Evolutionary conservation across 495 filamentous ascomycete species (phyloP), one percentile per base, ranked within the genome.

Genomic region (Tuber aestivum): DNA sequence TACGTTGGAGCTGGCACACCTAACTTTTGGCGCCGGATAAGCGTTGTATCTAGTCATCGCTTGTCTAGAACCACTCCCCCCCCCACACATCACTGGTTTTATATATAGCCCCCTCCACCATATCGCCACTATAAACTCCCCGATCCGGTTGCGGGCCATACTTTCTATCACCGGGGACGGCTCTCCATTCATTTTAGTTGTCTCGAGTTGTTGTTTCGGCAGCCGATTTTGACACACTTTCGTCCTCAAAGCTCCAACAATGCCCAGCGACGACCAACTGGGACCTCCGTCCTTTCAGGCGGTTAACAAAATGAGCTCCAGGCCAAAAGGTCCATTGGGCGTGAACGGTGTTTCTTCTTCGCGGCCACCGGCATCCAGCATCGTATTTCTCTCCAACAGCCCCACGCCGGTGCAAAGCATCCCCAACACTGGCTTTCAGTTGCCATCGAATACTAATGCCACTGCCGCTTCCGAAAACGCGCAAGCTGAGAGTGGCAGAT

Each of bases 281-380:
- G 72, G 75, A 75, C 78, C 78, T 41, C 73, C 78, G 69, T 79
- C 76, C 56, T 78, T 79, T 56, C 78, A 79, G 77, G 78, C 78
- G 68, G 78, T 79, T 41, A 79, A 79, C 74, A 79, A 79, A 76
- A 79, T 79, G 78, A 77, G 78, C 37, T 79, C 78, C 27, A 61
- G 72, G 21, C 42, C 45, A 71, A 72, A 79, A 38, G 73, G 56
- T 44, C 41, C 70, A n/a, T 78, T 74, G 70, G 70, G 72, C 27
- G 65, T 69, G 42, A 68, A 72, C 50, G 73, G 77, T 48, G 42
- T 73, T 73, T 73, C 78, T 76, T 75, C 73, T 72, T 77, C 78
- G 12, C 73, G 72, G 72, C 65, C 70, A 14, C 61, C 72, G 41
- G 69, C 70, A 38, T 35, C 56, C 12, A 65, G 56, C 32, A 65